These are phyloP conservation scores for Schizopora paradoxa DNA, from an alignment of 1,284 basidiomycete genomes.

Conservation along the genomic window DNA sequence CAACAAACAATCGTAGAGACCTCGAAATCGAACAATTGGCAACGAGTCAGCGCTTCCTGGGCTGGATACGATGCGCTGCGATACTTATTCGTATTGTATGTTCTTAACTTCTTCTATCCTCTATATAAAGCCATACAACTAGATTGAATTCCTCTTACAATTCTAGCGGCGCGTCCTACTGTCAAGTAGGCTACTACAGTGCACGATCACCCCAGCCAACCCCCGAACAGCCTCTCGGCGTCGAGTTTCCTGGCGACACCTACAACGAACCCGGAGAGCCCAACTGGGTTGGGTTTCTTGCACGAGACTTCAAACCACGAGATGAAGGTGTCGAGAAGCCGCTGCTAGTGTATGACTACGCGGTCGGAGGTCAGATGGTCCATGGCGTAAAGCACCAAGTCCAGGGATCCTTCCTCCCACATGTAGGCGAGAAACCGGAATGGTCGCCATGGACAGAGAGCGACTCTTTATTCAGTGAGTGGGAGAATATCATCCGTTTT, in stretches of 20 bases:
- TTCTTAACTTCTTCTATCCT: background rate
- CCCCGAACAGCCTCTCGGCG: constrained; percentile 23
- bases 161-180: constrained; percentile 26
- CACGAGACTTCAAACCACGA: constrained; percentile 18
- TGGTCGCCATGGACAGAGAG: constrained; percentile 27
- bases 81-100: constrained; percentile 27
- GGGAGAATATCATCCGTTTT: background rate
- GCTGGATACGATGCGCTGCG: constrained; percentile 23
- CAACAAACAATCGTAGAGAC: no score
- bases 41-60: constrained; percentile 21
- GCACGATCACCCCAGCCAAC: constrained; percentile 16
- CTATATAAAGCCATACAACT: background rate
- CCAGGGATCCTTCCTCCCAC: constrained; percentile 18
- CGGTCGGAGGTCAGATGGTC: constrained; percentile 24
- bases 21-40: background rate
- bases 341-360: constrained; percentile 27
- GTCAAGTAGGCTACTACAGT: constrained; percentile 21
- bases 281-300: constrained; percentile 29
- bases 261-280: constrained; percentile 22
- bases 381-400: constrained; percentile 24
- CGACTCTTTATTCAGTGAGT: constrained; percentile 29
- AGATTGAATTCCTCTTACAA: background rate
- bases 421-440: constrained; percentile 20
- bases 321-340: background rate
- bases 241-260: constrained; percentile 24